These are phyloP conservation scores for Diaporthe humulicola DNA, from an alignment of 2,329 filamentous ascomycete species.

Conservation along the genomic window DNA sequence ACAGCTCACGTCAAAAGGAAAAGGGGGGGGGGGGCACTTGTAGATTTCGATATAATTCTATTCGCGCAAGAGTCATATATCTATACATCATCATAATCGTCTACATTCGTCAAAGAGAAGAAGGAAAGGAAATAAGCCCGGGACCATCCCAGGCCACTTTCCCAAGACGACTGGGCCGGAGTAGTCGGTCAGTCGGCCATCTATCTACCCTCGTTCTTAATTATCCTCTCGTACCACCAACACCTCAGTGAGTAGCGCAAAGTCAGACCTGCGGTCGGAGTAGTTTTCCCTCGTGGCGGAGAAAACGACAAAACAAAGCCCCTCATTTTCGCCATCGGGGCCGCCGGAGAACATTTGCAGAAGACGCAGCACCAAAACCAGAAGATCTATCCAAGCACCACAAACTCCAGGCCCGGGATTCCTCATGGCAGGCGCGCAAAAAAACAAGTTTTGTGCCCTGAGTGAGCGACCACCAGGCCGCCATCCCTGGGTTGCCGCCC, in stretches of 20 bases:
- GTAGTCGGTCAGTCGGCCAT: neutral
- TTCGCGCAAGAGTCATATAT: slow-evolving; percentile 22
- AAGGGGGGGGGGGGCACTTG: neutral
- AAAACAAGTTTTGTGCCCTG: neutral
- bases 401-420: neutral
- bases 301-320: too few relatives aligned
- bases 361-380: neutral
- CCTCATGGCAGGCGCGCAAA: neutral
- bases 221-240: neutral
- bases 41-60: neutral
- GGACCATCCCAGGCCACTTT: neutral
- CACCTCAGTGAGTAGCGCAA: neutral
- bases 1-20: neutral
- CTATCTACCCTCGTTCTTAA: neutral
- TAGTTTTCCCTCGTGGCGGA: neutral
- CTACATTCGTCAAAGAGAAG: slow-evolving; percentile 23
- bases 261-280: neutral
- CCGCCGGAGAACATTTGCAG: neutral
- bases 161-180: neutral
- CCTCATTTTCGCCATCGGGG: neutral
- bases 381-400: slow-evolving; percentile 1
- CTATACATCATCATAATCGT: slow-evolving; percentile 31
- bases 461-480: neutral
- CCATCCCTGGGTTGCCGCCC: neutral
- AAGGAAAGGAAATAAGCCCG: neutral